A percentile compares a stretch with the other conserved stretches of the same genome.
phyloP scores from a whole-genome alignment of 495 filamentous ascomycete species.

The Daldinia loculata region DNA sequence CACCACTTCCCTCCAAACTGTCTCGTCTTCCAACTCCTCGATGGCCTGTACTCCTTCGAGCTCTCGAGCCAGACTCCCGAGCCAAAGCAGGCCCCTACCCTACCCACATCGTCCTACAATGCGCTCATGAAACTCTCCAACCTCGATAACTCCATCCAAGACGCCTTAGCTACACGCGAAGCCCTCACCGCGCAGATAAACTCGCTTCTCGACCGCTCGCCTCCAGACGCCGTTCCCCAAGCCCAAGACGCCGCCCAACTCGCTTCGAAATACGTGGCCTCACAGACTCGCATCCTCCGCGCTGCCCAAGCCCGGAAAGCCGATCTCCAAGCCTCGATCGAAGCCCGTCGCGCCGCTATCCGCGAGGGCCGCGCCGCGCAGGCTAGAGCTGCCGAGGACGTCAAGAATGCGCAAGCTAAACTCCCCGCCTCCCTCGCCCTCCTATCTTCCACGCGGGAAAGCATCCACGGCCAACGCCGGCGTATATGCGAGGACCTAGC shows the following conservation, averaged over 20 bases:
- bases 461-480: constrained; percentile 79
- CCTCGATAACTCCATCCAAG: constrained; percentile 90
- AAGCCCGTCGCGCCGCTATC: constrained; percentile 72
- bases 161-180: constrained; percentile 81
- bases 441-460: constrained; percentile 64
- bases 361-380: constrained; percentile 66
- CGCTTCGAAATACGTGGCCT: constrained; percentile 66
- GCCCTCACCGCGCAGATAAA: constrained; percentile 81
- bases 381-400: constrained; percentile 62
- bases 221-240: constrained; percentile 62
- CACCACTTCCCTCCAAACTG: constrained; percentile 86
- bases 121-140: constrained; percentile 88
- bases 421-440: constrained; percentile 64
- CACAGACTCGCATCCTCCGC: constrained; percentile 72
- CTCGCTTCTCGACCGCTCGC: constrained; percentile 65
- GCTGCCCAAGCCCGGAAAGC: constrained; percentile 63
- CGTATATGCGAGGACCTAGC: constrained; percentile 85
- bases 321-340: constrained; percentile 72
- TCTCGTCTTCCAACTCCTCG: constrained; percentile 84
- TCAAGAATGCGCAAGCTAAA: constrained; percentile 65
- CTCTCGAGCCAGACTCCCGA: constrained; percentile 55
- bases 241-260: constrained; percentile 70
- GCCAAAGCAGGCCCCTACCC: constrained; percentile 54
- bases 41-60: constrained; percentile 83
- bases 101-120: constrained; percentile 84